Base-by-base conservation (phyloP, 225 moss, liverwort and hornwort genomes). In the Neckera pumila region DNA sequence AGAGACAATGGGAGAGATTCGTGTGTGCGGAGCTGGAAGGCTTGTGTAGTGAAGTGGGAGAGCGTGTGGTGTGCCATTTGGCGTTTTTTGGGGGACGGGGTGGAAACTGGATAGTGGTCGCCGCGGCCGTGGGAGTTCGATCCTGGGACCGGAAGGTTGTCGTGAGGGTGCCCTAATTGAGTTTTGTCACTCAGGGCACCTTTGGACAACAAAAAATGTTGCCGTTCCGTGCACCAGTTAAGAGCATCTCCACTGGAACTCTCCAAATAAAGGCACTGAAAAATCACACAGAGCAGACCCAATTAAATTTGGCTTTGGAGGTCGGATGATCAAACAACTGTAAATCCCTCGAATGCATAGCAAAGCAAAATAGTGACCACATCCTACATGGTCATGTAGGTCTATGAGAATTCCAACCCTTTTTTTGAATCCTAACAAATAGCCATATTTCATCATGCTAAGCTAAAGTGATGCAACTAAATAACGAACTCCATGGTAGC, bases 91-190 rank as follows among this genome's bases (percentile, higher is more conserved):
- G 40, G 27, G 19, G 58, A 28, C 45, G 33, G 77, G 4, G 45
- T 20, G 49, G 49, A 19, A 30, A 6, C 19, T 61, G 45, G 45
- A 47, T 23, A 36, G n/a, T 10, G 49, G 66, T 82, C 36, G 51
- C 66, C 36, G 84, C 70, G 70, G 89, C 31, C 83, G 73, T 63
- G 57, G 85, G 88, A 28, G 75, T 61, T 78, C 77, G 83, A 86
- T 82, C 86, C 72, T 73, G 64, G 6, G 86, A 83, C 34, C 86
- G 71, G 43, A 61, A 43, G 30, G 27, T 9, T 13, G 31, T 38
- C 25, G 53, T 11, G 23, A 17, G 86, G 91, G 91, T 88, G 91
- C 88, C 88, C 88, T 91, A 86, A 66, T 15, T 22, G 47, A 25
- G 42, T 33, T 40, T 8, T 18, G 28, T 36, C 36, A 36, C 36